A percentile compares a stretch with the other conserved stretches of the same genome.
Evolutionary conservation across 192 early-diverging fungal genomes (phyloP).

Genomic region (Globomyces pollinis-pini): DNA sequence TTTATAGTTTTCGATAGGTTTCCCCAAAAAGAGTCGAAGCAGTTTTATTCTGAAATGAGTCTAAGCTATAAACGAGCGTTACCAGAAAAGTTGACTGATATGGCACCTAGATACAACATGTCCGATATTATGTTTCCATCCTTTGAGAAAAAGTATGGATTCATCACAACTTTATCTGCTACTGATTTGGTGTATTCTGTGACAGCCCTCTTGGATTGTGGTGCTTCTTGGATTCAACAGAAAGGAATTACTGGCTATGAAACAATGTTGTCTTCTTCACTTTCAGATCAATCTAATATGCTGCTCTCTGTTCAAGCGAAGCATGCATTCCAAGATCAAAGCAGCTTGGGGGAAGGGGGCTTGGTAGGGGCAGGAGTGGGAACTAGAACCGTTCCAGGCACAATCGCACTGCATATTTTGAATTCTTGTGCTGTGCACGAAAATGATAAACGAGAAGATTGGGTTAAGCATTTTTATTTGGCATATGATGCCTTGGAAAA

Average conservation of each 20-base stretch:
- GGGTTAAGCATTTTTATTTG: conserved; percentile 76
- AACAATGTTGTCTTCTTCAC: not conserved
- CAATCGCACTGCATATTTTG: not conserved
- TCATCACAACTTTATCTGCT: conserved; percentile 55
- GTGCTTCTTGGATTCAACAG: conserved; percentile 34
- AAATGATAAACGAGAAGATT: conserved; percentile 24
- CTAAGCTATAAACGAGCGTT: conserved; percentile 47
- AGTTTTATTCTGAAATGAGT: conserved; percentile 69
- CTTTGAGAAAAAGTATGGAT: conserved; percentile 72
- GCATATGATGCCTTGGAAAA: conserved; percentile 88
- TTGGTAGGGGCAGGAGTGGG: conserved; percentile 7
- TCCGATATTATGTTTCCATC: conserved; percentile 67
- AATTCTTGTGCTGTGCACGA: conserved; percentile 10
- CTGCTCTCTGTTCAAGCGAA: too few relatives aligned
- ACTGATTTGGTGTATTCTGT: conserved; percentile 76
- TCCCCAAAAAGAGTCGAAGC: conserved; percentile 67
- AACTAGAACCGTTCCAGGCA: not conserved
- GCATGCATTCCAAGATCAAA: not conserved
- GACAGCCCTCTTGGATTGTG: conserved; percentile 62
- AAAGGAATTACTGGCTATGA: conserved; percentile 9
- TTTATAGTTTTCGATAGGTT: conserved; percentile 48
- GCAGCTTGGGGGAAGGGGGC: conserved; percentile 12
- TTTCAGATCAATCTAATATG: too few relatives aligned
- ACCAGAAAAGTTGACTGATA: conserved; percentile 47
- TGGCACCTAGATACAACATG: conserved; percentile 71